These are phyloP conservation scores for Cochliopodium minus DNA, from an alignment of 208 protist species.

Conservation along the genomic window DNA sequence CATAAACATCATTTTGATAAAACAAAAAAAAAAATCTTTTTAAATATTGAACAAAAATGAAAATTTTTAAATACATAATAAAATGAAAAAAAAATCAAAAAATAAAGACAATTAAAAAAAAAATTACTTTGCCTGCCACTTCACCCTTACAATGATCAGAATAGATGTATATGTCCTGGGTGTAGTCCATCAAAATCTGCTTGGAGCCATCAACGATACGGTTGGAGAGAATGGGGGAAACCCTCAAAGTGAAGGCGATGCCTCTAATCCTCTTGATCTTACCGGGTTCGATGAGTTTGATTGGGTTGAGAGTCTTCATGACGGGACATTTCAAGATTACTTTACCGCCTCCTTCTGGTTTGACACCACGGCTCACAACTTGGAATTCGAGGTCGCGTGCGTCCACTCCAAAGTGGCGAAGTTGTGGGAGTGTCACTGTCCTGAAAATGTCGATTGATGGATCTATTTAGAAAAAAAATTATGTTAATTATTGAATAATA, in stretches of 20 bases:
- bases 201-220: background rate
- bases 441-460: too few relatives aligned
- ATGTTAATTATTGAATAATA: too few relatives aligned
- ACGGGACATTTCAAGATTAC: constrained; percentile 9
- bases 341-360: constrained; percentile 10
- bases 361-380: constrained; percentile 7
- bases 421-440: too few relatives aligned
- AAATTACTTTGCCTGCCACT: background rate
- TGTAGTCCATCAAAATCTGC: background rate
- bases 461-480: too few relatives aligned
- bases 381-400: constrained; percentile 1
- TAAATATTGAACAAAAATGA: too few relatives aligned
- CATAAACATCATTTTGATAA: background rate
- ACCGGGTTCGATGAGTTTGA: constrained; percentile 3
- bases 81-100: too few relatives aligned
- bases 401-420: background rate
- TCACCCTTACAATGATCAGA: constrained; percentile 6
- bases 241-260: background rate
- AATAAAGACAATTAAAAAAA: too few relatives aligned
- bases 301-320: background rate
- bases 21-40: too few relatives aligned
- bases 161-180: constrained; percentile 10
- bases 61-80: too few relatives aligned
- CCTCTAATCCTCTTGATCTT: constrained; percentile 15
- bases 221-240: background rate